These are phyloP conservation scores for Kuraishia piskuri DNA, from an alignment of 805 yeast genomes.

Conservation along the genomic window DNA sequence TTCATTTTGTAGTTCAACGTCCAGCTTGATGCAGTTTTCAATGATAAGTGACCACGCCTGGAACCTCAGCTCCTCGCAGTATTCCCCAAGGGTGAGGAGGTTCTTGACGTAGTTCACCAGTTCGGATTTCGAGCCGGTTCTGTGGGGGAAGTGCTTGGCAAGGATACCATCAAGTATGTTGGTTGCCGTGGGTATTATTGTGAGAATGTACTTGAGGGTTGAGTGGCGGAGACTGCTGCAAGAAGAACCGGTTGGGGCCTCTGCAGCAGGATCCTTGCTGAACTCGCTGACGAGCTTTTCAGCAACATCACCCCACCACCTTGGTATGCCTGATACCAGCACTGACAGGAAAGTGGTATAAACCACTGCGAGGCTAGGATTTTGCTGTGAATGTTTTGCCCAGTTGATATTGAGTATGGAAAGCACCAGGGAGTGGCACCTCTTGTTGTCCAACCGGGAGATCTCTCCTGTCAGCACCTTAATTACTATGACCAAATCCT, in stretches of 20 bases:
- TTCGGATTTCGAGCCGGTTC: conserved; percentile 46
- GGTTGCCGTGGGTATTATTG: conserved; percentile 75
- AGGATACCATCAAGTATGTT: conserved; percentile 52
- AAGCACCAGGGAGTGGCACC: conserved; percentile 44
- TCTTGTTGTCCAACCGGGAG: conserved; percentile 53
- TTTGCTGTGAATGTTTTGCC: conserved; percentile 27
- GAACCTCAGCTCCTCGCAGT: conserved; percentile 69
- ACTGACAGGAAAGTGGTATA: conserved; percentile 71
- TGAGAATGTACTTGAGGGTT: conserved; percentile 53
- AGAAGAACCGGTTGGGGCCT: background rate
- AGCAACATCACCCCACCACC: conserved; percentile 84
- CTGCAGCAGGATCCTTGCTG: conserved; percentile 16
- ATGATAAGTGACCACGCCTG: conserved; percentile 74
- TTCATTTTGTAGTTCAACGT: conserved; percentile 86
- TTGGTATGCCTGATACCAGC: conserved; percentile 78
- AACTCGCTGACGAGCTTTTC: conserved; percentile 60
- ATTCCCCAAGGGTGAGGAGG: conserved; percentile 47
- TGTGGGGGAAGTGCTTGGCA: conserved; percentile 68
- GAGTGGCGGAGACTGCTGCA: conserved; percentile 40
- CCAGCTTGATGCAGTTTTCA: conserved; percentile 77
- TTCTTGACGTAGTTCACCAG: conserved; percentile 60
- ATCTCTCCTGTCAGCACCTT: conserved; percentile 54
- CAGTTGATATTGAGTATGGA: conserved; percentile 60
- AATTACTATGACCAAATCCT: conserved; percentile 48
- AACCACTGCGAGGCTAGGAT: conserved; percentile 31